phyloP scores from a whole-genome alignment of 257 asterid genomes.

The Solanum ossicruentum region DNA sequence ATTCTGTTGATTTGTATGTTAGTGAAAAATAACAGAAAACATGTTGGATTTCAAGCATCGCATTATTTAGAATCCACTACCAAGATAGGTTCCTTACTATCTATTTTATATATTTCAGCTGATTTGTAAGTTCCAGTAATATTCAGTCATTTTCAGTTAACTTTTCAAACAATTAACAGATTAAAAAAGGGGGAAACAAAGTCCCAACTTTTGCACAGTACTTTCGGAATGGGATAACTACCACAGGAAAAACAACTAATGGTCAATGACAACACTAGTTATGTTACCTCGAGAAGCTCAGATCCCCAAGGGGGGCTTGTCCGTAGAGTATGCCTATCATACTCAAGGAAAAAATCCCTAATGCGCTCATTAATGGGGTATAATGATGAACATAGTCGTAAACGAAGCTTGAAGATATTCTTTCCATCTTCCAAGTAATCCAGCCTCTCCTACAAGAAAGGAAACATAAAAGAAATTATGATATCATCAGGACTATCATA shows the following conservation, averaged over 20 bases:
- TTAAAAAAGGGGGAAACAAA: background rate
- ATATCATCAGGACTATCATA: background rate
- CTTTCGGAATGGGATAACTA: background rate
- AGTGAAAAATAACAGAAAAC: background rate
- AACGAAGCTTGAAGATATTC: constrained; percentile 70
- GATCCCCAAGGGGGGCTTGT: constrained; percentile 99
- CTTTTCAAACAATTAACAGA: background rate
- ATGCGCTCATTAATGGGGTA: constrained; percentile 95
- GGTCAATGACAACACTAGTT: constrained; percentile 2
- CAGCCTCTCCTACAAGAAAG: constrained; percentile 64
- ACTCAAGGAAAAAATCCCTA: constrained; percentile 96
- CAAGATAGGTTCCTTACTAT: background rate
- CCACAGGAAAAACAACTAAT: background rate
- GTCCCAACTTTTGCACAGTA: background rate
- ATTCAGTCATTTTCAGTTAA: background rate
- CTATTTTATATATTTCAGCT: background rate
- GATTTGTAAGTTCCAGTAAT: background rate
- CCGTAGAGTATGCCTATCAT: constrained; percentile 92
- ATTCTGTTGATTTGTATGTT: background rate
- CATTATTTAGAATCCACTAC: background rate
- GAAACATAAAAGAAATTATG: constrained; percentile 1
- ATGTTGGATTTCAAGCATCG: background rate
- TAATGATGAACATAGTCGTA: constrained; percentile 88
- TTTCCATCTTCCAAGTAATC: constrained; percentile 98
- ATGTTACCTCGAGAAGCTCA: constrained; percentile 91